These are phyloP conservation scores for Mycena albidolilacea DNA, from an alignment of 768 basidiomycete species.

Conservation along the genomic window DNA sequence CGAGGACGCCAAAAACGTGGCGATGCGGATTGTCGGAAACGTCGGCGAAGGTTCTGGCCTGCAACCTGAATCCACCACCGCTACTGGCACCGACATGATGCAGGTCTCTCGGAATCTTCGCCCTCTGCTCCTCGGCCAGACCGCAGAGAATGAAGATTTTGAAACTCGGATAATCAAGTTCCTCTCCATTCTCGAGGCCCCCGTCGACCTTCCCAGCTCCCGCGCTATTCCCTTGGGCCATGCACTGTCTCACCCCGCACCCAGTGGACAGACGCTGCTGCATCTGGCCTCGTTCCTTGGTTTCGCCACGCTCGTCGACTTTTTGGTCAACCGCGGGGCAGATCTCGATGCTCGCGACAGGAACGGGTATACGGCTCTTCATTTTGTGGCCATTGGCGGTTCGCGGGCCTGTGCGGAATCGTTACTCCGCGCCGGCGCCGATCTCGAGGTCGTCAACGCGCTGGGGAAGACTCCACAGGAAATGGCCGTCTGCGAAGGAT, in stretches of 20 bases:
- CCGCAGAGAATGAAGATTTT: constrained; percentile 73
- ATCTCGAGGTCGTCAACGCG: constrained; percentile 80
- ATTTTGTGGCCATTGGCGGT: constrained; percentile 82
- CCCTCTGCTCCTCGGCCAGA: constrained; percentile 65
- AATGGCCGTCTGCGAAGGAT: constrained; percentile 61
- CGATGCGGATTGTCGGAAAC: constrained; percentile 91
- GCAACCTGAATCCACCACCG: constrained; percentile 45
- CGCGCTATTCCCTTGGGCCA: constrained; percentile 59
- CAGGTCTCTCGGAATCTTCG: constrained; percentile 52
- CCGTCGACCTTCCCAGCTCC: constrained; percentile 61
- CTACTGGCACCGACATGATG: constrained; percentile 61
- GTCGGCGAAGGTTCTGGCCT: constrained; percentile 66
- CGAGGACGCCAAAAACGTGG: constrained; percentile 93
- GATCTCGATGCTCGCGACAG: constrained; percentile 89
- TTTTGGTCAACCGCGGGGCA: constrained; percentile 79
- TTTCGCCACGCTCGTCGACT: constrained; percentile 77
- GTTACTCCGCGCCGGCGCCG: constrained; percentile 87
- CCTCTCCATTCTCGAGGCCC: constrained; percentile 82
- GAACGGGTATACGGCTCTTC: constrained; percentile 92
- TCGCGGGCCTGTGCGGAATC: constrained; percentile 75
- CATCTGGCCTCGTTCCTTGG: constrained; percentile 90
- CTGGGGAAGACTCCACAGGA: constrained; percentile 81
- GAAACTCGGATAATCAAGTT: constrained; percentile 86
- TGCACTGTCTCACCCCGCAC: constrained; percentile 80
- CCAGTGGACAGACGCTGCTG: constrained; percentile 87